Base-by-base conservation (phyloP, 2,329 filamentous ascomycete genomes). In the Helotiales sp. region DNA sequence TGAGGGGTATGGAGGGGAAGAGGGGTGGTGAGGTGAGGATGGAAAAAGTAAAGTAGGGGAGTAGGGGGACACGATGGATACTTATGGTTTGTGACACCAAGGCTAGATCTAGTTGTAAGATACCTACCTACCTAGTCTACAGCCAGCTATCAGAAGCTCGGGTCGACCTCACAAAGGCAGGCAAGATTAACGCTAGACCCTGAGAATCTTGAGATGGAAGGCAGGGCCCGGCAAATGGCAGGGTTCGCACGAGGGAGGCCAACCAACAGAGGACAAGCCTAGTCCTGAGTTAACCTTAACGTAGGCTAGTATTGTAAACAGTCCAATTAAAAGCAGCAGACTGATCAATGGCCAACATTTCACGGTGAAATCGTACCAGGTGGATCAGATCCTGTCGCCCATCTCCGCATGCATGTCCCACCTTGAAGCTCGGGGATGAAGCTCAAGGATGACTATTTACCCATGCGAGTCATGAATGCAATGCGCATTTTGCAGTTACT, bases 51-150 rank as follows among this genome's bases (percentile, higher is more conserved):
- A 57, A 8, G n/a, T 17, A 17, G 54, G 30, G 40, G 30, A 34
- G n/a, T n/a, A 45, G n/a, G 17, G 49, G 54, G 54, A 57, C 24
- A 34, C 40, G 20, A 13, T 15, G 8, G 22, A 37, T 34, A 57
- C 54, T 57, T 57, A 57, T 57, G 32, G 30, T 24, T 3, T 57
- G 54, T 40, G n/a, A 32, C 32, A 57, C 54, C 32, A n/a, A 20
- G 20, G 30, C n/a, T n/a, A n/a, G 20, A 45, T 30, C 30, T 26
- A 20, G 54, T 17, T 20, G 11, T 10, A 55, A 52, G 24, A 6
- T 8, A 17, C 13, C 24, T 52, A 52, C 49, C 7, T 47, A n/a
- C n/a, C n/a, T n/a, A n/a, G n/a, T 11, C 3, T 17, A 15, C 40
- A 50, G 47, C 47, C 30, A 22, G 54, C 20, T 40, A 57, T 40